phyloP scores from a whole-genome alignment of 139 green algal genomes.

The Chlorella ohadii region DNA sequence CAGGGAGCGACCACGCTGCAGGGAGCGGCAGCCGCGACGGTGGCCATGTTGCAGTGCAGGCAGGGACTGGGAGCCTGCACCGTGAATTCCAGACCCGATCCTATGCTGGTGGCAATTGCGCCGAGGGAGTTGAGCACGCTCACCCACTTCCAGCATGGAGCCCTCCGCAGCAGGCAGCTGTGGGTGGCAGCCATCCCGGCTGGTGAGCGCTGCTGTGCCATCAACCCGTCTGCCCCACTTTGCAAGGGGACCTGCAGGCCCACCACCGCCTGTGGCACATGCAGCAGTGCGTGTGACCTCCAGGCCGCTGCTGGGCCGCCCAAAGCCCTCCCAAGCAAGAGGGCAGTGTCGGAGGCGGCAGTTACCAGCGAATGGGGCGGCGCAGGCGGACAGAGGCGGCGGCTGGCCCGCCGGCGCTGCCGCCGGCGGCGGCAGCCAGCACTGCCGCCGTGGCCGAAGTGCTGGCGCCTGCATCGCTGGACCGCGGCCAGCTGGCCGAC shows the following conservation, averaged over 20 bases:
- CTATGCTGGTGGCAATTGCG: too few species aligned
- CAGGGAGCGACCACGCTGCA: not conserved
- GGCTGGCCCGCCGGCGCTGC: too few species aligned
- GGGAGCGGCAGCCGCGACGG: not conserved
- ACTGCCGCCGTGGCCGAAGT: not conserved
- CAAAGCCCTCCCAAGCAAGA: not conserved
- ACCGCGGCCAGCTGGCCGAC: constrained; percentile 25
- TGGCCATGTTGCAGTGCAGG: not conserved
- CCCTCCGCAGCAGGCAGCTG: too few species aligned
- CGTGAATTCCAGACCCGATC: too few species aligned
- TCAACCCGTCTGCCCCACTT: not conserved
- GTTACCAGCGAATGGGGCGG: not conserved
- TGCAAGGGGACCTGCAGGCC: not conserved
- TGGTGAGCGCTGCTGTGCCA: not conserved
- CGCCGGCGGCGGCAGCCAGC: not conserved
- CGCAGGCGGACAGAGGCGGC: constrained; percentile 6
- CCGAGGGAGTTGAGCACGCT: too few species aligned
- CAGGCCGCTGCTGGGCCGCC: not conserved
- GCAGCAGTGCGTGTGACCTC: not conserved
- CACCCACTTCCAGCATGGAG: too few species aligned
- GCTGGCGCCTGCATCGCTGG: not conserved
- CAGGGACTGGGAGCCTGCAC: too few species aligned
- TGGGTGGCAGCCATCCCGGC: too few species aligned
- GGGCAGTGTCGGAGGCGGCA: not conserved
- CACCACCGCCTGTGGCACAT: not conserved